These are phyloP conservation scores for Paraconiothyrium brasiliense DNA, from an alignment of 2,329 filamentous ascomycete species.

Conservation along the genomic window DNA sequence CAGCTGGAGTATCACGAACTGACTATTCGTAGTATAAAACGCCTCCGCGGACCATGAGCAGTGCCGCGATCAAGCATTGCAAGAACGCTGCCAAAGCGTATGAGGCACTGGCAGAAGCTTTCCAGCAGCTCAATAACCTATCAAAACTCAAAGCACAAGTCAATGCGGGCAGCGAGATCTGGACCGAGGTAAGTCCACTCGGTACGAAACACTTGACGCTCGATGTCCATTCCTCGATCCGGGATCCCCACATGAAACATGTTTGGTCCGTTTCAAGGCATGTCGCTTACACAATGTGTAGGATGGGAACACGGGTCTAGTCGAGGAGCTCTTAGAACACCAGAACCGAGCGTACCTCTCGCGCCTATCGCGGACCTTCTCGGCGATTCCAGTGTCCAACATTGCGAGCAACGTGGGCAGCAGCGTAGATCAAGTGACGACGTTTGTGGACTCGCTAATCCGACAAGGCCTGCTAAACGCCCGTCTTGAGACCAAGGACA, in stretches of 20 bases:
- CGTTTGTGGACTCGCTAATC: slow-evolving; percentile 65
- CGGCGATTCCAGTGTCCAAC: slow-evolving; percentile 65
- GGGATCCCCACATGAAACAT: slow-evolving; percentile 23
- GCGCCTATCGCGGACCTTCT: slow-evolving; percentile 77
- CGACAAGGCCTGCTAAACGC: slow-evolving; percentile 61
- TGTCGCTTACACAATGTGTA: slow-evolving; percentile 40
- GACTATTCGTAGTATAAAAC: slow-evolving; percentile 50
- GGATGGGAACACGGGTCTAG: slow-evolving; percentile 78
- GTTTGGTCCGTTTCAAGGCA: slow-evolving; percentile 18
- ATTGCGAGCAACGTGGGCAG: slow-evolving; percentile 62
- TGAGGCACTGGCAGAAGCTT: slow-evolving; percentile 72
- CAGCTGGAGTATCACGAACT: background rate
- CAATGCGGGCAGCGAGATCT: slow-evolving; percentile 66
- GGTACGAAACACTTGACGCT: slow-evolving; percentile 10
- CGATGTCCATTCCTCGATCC: background rate
- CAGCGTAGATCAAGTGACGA: slow-evolving; percentile 60
- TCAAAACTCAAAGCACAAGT: slow-evolving; percentile 71
- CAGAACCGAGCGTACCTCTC: slow-evolving; percentile 81
- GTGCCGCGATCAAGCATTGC: slow-evolving; percentile 65
- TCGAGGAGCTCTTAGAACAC: slow-evolving; percentile 73
- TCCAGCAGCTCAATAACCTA: slow-evolving; percentile 61
- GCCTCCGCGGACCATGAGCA: slow-evolving; percentile 66
- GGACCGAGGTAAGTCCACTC: slow-evolving; percentile 63
- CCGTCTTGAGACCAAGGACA: slow-evolving; percentile 47
- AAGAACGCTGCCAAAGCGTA: slow-evolving; percentile 73